Conservation (phyloP, 257 asterid species). For the Pogostemon cablin region DNA sequence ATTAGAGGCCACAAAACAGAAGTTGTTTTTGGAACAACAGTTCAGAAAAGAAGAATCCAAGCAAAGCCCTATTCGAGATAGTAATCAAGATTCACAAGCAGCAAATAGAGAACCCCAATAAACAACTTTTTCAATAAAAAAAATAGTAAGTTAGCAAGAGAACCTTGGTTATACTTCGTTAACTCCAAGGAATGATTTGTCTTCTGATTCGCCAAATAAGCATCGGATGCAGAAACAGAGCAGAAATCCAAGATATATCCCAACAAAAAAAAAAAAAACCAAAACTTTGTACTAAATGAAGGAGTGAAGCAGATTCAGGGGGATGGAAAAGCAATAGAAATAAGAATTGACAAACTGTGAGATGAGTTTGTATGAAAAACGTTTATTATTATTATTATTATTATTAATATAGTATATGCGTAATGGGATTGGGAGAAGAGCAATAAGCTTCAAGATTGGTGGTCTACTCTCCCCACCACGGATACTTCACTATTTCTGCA, state of each 20-base stretch:
- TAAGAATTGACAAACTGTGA: neutral
- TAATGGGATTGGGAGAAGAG: constrained; percentile 15
- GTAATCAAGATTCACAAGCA: constrained; percentile 17
- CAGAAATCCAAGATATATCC: neutral
- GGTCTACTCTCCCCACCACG: constrained; percentile 32
- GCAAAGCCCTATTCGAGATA: neutral
- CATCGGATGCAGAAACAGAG: neutral
- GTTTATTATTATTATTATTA: neutral
- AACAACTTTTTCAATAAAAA: neutral
- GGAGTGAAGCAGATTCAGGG: constrained; percentile 18
- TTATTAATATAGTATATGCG: neutral
- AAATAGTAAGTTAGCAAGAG: neutral
- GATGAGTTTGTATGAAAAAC: constrained; percentile 2
- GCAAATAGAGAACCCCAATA: neutral
- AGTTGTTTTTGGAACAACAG: neutral
- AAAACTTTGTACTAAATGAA: constrained; percentile 11
- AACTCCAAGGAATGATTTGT: neutral
- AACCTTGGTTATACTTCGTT: constrained; percentile 13
- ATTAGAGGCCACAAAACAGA: neutral
- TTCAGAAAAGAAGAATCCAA: neutral
- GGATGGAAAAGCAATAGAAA: constrained; percentile 7
- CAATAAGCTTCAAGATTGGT: constrained; percentile 31
- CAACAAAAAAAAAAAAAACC: neutral
- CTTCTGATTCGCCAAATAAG: neutral
- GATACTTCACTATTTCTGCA: neutral